Evolutionary conservation across 192 early-diverging fungal genomes (phyloP), one percentile per base, ranked within the genome.

Genomic region (Linnemannia exigua): DNA sequence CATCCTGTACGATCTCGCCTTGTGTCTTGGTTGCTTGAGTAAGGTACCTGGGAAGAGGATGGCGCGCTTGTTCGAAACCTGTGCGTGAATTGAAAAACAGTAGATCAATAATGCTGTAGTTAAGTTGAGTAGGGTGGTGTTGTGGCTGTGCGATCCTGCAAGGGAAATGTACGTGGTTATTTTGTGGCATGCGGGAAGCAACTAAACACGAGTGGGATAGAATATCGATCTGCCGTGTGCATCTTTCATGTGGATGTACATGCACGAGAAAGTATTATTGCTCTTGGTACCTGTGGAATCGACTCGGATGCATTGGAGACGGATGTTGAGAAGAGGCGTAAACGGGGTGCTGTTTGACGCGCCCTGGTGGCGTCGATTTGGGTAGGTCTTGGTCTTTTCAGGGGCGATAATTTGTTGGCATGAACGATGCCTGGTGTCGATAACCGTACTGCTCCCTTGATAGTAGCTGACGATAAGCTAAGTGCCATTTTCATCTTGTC

Each of bases 41-140:
- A 3, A 31, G 22, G 35, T 80, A 86, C 84, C 84, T 77, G 84
- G 84, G 67, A 86, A 86, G 22, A 86, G 67, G 58, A 86, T 86
- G 1, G 84, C 84, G 74, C 78, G 67, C 31, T 80, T 86, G 35
- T 86, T 79, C 22, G 77, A 63, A 48, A 54, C 38, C 19, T 47
- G 33, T 35, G 52, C 19, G 25, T 51, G 48, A 14, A 19, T 31
- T 31, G n/a, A 54, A 48, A 2, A 35, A 47, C 19, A 17, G 35
- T 36, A 15, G 52, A 63, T 48, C n/a, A 41, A 35, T 16, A 35
- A 33, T 25, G 66, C 7, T 36, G 70, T 12, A 25, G 61, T 38
- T 38, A 5, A 44, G 41, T 68, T n/a, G n/a, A 19, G 74, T 31
- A 69, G 52, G 9, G 22, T 73, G 61, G 70, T 28, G 1, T 63